Percentiles rank a stretch among this genome's conserved stretches.
These are phyloP conservation scores for Podaxis rugospora DNA, from an alignment of 768 basidiomycete genomes.

Conservation along the genomic window DNA sequence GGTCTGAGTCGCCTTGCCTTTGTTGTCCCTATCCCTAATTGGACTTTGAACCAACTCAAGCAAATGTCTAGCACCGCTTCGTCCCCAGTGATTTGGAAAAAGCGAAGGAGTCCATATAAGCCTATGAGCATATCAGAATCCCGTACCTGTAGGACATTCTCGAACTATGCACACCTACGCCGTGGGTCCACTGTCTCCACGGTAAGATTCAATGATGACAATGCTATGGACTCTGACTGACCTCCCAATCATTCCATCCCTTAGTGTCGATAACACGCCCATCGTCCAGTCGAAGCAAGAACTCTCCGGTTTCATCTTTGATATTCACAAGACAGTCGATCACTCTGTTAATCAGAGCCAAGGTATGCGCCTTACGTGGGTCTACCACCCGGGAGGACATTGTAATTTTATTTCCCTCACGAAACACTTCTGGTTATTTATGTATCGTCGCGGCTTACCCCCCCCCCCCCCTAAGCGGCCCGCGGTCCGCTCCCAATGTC, in stretches of 20 bases:
- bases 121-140: constrained; percentile 19
- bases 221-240: constrained; percentile 11
- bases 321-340: constrained; percentile 46
- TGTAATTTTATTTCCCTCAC: neutral
- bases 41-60: constrained; percentile 44
- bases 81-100: constrained; percentile 37
- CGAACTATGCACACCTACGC: constrained; percentile 26
- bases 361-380: constrained; percentile 21
- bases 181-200: constrained; percentile 36
- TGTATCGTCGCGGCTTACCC: neutral
- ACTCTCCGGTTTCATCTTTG: constrained; percentile 48
- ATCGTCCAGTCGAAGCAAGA: constrained; percentile 42
- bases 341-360: constrained; percentile 29
- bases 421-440: neutral
- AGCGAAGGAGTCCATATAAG: constrained; percentile 36
- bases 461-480: constrained; percentile 10
- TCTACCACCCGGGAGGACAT: constrained; percentile 32
- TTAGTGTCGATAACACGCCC: constrained; percentile 54
- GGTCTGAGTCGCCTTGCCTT: constrained; percentile 26
- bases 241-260: constrained; percentile 56
- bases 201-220: neutral
- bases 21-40: constrained; percentile 45
- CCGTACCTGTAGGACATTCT: neutral
- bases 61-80: constrained; percentile 33
- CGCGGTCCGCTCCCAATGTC: constrained; percentile 16